A percentile compares a stretch with the other conserved stretches of the same genome.
Evolutionary conservation across 495 filamentous ascomycete species (phyloP).

Genomic region (Ramalina intermedia): DNA sequence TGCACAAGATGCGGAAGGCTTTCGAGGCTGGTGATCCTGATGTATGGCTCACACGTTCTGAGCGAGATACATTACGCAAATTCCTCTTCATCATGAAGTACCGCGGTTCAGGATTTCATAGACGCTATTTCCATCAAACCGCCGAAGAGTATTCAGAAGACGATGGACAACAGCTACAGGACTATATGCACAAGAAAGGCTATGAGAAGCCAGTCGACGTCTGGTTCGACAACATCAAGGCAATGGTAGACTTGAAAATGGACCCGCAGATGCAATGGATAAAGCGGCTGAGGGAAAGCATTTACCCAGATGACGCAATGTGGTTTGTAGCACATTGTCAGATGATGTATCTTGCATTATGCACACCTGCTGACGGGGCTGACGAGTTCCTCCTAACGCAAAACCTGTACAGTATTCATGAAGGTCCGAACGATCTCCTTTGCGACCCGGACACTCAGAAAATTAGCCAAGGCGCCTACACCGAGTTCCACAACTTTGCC

Average conservation of each 20-base stretch:
- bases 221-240: constrained; percentile 35
- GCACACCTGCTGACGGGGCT: constrained; percentile 21
- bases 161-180: constrained; percentile 23
- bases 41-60: constrained; percentile 23
- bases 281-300: constrained; percentile 17
- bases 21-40: constrained; percentile 9
- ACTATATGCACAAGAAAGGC: constrained; percentile 31
- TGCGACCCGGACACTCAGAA: constrained; percentile 1
- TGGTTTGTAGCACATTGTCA: constrained; percentile 28
- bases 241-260: constrained; percentile 33
- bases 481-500: constrained; percentile 30
- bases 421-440: constrained; percentile 24
- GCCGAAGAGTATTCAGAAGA: constrained; percentile 23
- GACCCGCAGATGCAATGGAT: constrained; percentile 24
- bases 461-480: constrained; percentile 7
- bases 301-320: constrained; percentile 27
- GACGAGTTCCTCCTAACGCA: constrained; percentile 39
- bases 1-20: constrained; percentile 20
- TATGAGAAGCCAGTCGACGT: constrained; percentile 33
- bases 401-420: constrained; percentile 29
- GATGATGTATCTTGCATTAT: constrained; percentile 30
- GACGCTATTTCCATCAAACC: constrained; percentile 17
- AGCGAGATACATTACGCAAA: constrained; percentile 29
- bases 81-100: constrained; percentile 43
- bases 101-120: constrained; percentile 21